Evolutionary conservation across 176 grass and related monocot species (phyloP).

Genomic region (Cenchrus purpureus): DNA sequence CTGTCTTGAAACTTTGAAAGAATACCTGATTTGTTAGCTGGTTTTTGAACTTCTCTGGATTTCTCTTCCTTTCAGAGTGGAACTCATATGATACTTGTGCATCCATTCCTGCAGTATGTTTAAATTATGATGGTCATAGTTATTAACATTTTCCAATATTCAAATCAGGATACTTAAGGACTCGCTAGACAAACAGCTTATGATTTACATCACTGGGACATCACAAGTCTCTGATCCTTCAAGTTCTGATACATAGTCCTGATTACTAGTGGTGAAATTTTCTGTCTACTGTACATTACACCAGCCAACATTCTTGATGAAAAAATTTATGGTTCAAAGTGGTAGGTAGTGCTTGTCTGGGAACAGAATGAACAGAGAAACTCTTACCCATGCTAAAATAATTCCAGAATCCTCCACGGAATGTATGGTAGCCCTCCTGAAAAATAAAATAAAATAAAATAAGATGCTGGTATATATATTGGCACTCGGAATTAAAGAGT

Average conservation of each 20-base stretch:
- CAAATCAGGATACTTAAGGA: neutral
- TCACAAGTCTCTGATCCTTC: neutral
- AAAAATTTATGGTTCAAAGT: neutral
- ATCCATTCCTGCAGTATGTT: conserved; percentile 75
- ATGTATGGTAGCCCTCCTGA: conserved; percentile 92
- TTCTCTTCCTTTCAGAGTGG: conserved; percentile 87
- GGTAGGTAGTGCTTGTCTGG: neutral
- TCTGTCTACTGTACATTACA: neutral
- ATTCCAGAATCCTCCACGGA: conserved; percentile 96
- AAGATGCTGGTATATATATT: conserved; percentile 8
- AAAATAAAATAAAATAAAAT: conserved; percentile 29
- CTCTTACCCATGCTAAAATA: conserved; percentile 95
- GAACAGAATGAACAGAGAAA: neutral
- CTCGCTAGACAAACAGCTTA: neutral
- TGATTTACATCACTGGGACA: neutral
- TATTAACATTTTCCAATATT: conserved; percentile 3
- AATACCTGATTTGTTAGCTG: conserved; percentile 86
- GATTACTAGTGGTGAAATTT: neutral
- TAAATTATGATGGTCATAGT: neutral
- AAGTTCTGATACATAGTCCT: neutral
- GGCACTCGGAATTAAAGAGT: neutral
- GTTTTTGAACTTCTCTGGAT: conserved; percentile 97
- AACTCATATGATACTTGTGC: conserved; percentile 96
- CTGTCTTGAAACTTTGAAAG: neutral
- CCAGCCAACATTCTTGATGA: neutral